Evolutionary conservation across 2,329 filamentous ascomycete genomes (phyloP).

Genomic region (Curvularia sp.): DNA sequence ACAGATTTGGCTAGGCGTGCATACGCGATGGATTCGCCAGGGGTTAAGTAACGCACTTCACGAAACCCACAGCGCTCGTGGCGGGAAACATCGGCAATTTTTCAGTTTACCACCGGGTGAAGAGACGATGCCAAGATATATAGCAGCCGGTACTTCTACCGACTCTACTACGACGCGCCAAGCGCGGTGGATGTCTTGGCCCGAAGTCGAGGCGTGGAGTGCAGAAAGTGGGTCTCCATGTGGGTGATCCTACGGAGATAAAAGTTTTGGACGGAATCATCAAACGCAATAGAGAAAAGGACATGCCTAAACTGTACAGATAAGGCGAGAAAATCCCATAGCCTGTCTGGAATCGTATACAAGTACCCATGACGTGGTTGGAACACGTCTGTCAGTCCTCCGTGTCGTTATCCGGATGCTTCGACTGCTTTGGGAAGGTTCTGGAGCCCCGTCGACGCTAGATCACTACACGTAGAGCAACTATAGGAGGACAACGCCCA

Average conservation of each 20-base stretch:
- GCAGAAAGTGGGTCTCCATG: conserved; percentile 11
- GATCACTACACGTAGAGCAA: background rate
- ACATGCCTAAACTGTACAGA: background rate
- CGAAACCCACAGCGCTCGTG: background rate
- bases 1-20: background rate
- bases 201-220: conserved; percentile 13
- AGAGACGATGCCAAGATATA: conserved; percentile 7
- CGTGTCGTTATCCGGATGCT: background rate
- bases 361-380: background rate
- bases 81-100: conserved; percentile 15
- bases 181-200: conserved; percentile 11
- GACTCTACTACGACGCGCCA: conserved; percentile 7
- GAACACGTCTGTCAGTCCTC: background rate
- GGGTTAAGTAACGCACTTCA: conserved; percentile 9
- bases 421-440: conserved; percentile 4
- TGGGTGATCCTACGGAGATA: conserved; percentile 5
- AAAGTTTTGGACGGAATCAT: conserved; percentile 1
- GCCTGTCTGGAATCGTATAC: background rate
- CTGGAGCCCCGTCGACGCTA: background rate
- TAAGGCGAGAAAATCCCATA: background rate
- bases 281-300: background rate
- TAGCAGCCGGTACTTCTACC: conserved; percentile 12
- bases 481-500: background rate
- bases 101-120: conserved; percentile 17
- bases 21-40: conserved; percentile 1